A percentile compares a stretch with the other conserved stretches of the same genome.
Evolutionary conservation across 75 land plant species (phyloP).

Genomic region (Picea sitchensis): DNA sequence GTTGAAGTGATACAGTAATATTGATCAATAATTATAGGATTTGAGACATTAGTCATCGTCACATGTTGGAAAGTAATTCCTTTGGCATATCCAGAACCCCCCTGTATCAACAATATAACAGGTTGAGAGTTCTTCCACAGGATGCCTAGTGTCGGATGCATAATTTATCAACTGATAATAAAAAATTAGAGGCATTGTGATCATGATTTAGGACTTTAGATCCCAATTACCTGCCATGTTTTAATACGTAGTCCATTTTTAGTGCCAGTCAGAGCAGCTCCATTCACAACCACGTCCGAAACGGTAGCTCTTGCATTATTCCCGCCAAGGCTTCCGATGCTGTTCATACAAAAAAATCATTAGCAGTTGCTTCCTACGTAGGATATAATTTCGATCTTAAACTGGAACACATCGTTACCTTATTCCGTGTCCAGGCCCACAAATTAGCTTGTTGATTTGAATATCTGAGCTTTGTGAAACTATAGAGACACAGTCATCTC

Average conservation of each 20-base stretch:
- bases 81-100: constrained; percentile 25
- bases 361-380: too few species aligned
- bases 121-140: neutral
- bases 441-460: neutral
- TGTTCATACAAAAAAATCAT: constrained; percentile 4
- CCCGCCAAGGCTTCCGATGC: constrained; percentile 79
- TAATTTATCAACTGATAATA: too few species aligned
- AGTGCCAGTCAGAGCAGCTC: constrained; percentile 45
- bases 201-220: too few species aligned
- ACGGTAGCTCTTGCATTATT: constrained; percentile 36
- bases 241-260: constrained; percentile 83
- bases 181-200: too few species aligned
- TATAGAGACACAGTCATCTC: constrained; percentile 30
- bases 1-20: constrained; percentile 16
- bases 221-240: constrained; percentile 71
- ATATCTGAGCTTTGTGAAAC: neutral
- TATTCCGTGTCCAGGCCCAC: constrained; percentile 38
- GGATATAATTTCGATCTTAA: neutral
- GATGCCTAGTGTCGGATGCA: too few species aligned
- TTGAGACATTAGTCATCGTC: constrained; percentile 9
- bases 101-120: constrained; percentile 3
- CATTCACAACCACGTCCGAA: constrained; percentile 45
- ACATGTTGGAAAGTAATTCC: constrained; percentile 17
- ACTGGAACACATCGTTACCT: neutral
- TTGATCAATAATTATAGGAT: constrained; percentile 32